phyloP scores from a whole-genome alignment of 225 moss, liverwort and hornwort species.

The Pleurozium schreberi region DNA sequence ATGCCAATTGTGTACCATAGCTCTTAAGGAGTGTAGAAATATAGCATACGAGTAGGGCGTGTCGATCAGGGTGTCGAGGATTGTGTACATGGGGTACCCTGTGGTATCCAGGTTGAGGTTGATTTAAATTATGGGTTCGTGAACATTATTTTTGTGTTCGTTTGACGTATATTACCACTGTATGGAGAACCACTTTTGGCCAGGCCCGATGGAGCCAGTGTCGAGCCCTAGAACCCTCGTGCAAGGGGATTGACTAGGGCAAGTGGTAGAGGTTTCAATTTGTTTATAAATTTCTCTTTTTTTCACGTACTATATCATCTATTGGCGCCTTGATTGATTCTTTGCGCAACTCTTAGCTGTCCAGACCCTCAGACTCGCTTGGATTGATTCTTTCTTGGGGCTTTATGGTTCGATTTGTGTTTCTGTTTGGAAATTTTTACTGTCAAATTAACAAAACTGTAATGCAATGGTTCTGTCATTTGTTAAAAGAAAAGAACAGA shows the following conservation, averaged over 20 bases:
- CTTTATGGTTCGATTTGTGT: neutral
- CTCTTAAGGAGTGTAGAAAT: constrained; percentile 4
- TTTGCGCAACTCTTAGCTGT: neutral
- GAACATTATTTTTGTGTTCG: neutral
- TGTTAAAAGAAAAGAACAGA: too few species aligned
- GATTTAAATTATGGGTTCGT: neutral
- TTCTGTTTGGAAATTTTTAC: neutral
- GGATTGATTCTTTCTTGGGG: too few species aligned
- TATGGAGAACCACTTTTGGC: neutral
- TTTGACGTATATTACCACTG: neutral
- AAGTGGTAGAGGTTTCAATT: neutral
- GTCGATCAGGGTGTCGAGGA: neutral
- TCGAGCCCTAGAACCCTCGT: neutral
- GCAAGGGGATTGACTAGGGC: too few species aligned
- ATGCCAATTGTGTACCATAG: constrained; percentile 25
- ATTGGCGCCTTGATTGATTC: accelerated
- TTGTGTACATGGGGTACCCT: neutral
- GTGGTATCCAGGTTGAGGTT: neutral
- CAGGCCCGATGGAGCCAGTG: neutral
- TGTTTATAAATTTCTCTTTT: neutral
- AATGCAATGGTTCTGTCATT: too few species aligned
- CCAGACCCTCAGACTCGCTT: neutral
- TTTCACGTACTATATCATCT: too few species aligned
- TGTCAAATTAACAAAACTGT: neutral
- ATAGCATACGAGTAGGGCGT: neutral